Conservation (phyloP, 176 grass and related monocot species). For the Tuctoria greenei region DNA sequence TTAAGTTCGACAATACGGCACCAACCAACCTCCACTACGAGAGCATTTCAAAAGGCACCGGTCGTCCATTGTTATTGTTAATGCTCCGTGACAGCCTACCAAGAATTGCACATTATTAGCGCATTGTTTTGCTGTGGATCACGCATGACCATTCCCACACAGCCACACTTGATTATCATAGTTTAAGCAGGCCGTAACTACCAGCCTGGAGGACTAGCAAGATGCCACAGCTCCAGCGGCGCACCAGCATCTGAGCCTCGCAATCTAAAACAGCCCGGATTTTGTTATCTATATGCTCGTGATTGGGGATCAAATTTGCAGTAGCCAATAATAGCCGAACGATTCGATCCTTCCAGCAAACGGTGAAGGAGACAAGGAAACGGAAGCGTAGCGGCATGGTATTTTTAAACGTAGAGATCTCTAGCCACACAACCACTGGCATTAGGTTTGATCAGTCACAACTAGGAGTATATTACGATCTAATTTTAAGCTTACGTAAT, state of each 20-base stretch:
- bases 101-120: constrained; percentile 19
- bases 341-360: constrained; percentile 8
- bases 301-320: constrained; percentile 47
- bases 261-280: constrained; percentile 41
- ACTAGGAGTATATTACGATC: constrained; percentile 6
- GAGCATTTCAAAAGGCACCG: constrained; percentile 16
- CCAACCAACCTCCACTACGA: constrained; percentile 40
- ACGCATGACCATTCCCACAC: constrained; percentile 7
- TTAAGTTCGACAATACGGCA: not conserved
- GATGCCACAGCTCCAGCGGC: constrained; percentile 33
- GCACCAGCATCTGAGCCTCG: constrained; percentile 46
- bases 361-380: not conserved
- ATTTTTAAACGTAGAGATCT: constrained; percentile 22
- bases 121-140: constrained; percentile 30
- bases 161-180: constrained; percentile 34
- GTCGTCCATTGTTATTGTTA: constrained; percentile 9
- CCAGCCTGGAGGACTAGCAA: constrained; percentile 24
- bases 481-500: constrained; percentile 30
- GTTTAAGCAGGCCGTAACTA: constrained; percentile 30
- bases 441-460: not conserved
- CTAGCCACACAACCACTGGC: constrained; percentile 31
- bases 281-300: constrained; percentile 42
- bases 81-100: constrained; percentile 41
- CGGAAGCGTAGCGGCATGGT: not conserved
- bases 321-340: constrained; percentile 16